A percentile compares a stretch with the other conserved stretches of the same genome.
phyloP scores from a whole-genome alignment of 2,329 filamentous ascomycete species.

The Colletotrichum sojae region DNA sequence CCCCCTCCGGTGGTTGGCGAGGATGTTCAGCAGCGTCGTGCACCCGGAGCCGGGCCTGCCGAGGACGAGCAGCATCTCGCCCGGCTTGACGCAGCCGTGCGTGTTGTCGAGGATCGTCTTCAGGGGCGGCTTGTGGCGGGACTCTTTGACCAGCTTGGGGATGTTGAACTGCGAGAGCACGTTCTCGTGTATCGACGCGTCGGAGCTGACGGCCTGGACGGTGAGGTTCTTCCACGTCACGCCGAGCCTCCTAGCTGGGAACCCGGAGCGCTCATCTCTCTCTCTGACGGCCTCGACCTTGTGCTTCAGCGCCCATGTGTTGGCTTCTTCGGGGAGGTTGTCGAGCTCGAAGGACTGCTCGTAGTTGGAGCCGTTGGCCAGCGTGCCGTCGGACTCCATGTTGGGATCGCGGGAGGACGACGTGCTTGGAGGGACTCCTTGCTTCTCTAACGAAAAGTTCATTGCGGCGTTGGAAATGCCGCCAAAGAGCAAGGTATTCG shows the following conservation, averaged over 20 bases:
- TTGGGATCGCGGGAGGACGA: constrained; percentile 18
- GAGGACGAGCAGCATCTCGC: constrained; percentile 79
- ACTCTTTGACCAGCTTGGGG: constrained; percentile 66
- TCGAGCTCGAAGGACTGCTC: constrained; percentile 35
- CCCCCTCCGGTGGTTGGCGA: constrained; percentile 75
- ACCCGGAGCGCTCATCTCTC: constrained; percentile 60
- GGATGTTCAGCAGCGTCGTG: constrained; percentile 78
- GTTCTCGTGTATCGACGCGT: constrained; percentile 76
- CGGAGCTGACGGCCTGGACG: constrained; percentile 72
- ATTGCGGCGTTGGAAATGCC: not conserved
- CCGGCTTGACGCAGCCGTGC: constrained; percentile 79
- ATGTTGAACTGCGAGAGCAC: constrained; percentile 72
- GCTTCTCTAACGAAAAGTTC: constrained; percentile 19
- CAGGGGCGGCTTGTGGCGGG: constrained; percentile 68
- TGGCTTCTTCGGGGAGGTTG: constrained; percentile 43
- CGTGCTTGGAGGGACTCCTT: constrained; percentile 6
- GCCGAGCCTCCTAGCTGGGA: constrained; percentile 67
- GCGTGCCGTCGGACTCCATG: constrained; percentile 41
- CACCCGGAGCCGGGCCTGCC: constrained; percentile 79
- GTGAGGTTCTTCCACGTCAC: constrained; percentile 76
- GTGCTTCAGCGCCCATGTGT: constrained; percentile 62
- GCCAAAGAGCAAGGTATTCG: not conserved
- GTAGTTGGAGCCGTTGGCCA: constrained; percentile 31
- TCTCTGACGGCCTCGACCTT: constrained; percentile 60
- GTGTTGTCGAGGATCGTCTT: constrained; percentile 76